Evolutionary conservation across 305 asterid species (phyloP).

Genomic region (Ilex paraguariensis): DNA sequence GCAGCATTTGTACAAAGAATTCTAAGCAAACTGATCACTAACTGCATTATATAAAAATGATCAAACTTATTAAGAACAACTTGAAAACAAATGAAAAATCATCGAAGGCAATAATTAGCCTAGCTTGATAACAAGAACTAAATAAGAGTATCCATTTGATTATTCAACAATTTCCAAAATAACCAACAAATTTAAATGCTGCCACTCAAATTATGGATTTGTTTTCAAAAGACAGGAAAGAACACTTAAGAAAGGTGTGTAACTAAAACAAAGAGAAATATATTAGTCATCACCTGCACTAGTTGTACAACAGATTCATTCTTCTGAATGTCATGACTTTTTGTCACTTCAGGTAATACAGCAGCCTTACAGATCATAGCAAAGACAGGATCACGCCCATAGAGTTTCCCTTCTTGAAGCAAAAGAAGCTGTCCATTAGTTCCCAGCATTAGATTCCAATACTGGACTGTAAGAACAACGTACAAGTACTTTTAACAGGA

Average conservation of each 20-base stretch:
- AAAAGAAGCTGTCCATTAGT: slow-evolving; percentile 76
- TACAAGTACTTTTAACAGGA: too few relatives aligned
- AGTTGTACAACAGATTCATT: slow-evolving; percentile 66
- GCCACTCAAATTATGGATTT: too few relatives aligned
- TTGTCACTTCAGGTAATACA: slow-evolving; percentile 65
- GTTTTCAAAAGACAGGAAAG: too few relatives aligned
- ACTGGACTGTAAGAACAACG: background rate
- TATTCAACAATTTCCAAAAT: too few relatives aligned
- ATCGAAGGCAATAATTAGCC: too few relatives aligned
- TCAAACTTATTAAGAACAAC: too few relatives aligned
- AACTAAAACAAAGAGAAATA: slow-evolving; percentile 4
- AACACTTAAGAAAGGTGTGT: too few relatives aligned
- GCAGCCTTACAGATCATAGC: slow-evolving; percentile 87
- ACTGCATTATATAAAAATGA: slow-evolving; percentile 48
- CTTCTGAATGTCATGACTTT: slow-evolving; percentile 64
- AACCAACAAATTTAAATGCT: too few relatives aligned
- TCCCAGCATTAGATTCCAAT: slow-evolving; percentile 33
- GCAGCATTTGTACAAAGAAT: slow-evolving; percentile 86
- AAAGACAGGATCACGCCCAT: slow-evolving; percentile 80
- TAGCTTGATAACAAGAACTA: too few relatives aligned
- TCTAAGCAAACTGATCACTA: slow-evolving; percentile 62
- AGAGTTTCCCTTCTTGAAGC: slow-evolving; percentile 96
- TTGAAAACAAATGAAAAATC: too few relatives aligned
- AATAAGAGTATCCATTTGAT: too few relatives aligned
- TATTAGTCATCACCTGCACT: slow-evolving; percentile 65